phyloP scores from a whole-genome alignment of 192 early-diverging fungal genomes.

The Coemansia sp. region DNA sequence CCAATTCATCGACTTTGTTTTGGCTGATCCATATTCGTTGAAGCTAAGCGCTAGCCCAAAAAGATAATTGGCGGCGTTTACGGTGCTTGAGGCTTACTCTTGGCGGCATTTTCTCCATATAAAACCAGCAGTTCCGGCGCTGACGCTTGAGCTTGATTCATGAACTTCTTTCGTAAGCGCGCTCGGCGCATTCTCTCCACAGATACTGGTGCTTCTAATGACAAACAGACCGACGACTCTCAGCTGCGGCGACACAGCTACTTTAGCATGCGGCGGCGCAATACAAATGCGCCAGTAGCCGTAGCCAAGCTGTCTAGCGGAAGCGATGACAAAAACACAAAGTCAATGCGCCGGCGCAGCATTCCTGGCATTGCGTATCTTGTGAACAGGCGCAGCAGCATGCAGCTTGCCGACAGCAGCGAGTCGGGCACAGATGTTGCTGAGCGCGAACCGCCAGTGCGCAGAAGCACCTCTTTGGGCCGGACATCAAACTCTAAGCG shows the following conservation, averaged over 20 bases:
- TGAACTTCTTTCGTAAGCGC: constrained; percentile 44
- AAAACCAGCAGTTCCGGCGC: no score
- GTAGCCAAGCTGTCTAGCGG: constrained; percentile 5
- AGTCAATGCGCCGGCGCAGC: constrained; percentile 29
- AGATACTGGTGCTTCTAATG: constrained; percentile 2
- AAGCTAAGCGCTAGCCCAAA: no score
- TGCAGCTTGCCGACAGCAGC: constrained; percentile 9
- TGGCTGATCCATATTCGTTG: no score
- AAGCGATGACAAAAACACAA: constrained; percentile 1
- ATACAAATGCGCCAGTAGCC: constrained; percentile 2
- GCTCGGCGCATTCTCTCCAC: constrained; percentile 11
- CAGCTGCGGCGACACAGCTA: constrained; percentile 32
- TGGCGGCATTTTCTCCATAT: no score
- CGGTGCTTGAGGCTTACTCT: no score
- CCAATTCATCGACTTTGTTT: no score
- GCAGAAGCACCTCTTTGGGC: background rate
- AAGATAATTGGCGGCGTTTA: no score
- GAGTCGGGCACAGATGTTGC: constrained; percentile 6
- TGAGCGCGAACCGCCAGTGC: constrained; percentile 3
- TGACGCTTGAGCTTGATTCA: background rate
- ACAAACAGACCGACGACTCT: background rate
- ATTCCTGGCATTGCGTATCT: constrained; percentile 40
- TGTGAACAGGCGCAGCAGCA: constrained; percentile 18
- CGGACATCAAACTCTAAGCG: constrained; percentile 4
- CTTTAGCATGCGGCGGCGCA: constrained; percentile 31